phyloP scores from a whole-genome alignment of 2,329 filamentous ascomycete species.

The Cladophialophora yegresii region DNA sequence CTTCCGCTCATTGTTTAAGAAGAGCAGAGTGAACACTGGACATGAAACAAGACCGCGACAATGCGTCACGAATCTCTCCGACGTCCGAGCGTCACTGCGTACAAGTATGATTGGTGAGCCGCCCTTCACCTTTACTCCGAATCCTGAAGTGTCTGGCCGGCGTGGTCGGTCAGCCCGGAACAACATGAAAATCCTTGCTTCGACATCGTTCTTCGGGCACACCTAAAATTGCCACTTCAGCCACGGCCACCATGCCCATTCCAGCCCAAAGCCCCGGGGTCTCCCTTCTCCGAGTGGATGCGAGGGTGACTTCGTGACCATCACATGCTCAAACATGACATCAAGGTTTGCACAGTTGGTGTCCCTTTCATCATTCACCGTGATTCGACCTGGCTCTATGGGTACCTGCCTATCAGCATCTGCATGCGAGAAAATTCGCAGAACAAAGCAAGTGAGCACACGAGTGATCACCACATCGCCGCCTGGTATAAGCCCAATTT shows the following conservation, averaged over 20 bases:
- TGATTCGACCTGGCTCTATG: background rate
- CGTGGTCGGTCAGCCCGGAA: background rate
- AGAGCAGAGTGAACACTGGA: background rate
- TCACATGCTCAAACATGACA: slow-evolving; percentile 12
- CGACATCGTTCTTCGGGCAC: background rate
- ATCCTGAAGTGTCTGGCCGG: slow-evolving; percentile 3
- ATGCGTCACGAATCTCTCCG: background rate
- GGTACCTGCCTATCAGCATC: slow-evolving; percentile 18
- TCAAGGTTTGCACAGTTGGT: background rate
- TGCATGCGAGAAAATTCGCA: slow-evolving; percentile 11
- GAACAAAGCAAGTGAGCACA: slow-evolving; percentile 29
- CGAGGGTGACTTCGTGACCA: slow-evolving; percentile 10
- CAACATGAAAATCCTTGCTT: slow-evolving; percentile 1
- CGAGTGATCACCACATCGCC: slow-evolving; percentile 18
- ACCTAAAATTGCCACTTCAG: slow-evolving; percentile 6
- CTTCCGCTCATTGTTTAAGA: background rate
- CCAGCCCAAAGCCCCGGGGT: slow-evolving; percentile 6
- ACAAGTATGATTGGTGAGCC: no score
- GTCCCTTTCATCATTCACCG: background rate
- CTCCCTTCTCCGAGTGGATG: background rate
- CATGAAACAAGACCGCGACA: background rate
- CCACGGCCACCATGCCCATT: slow-evolving; percentile 10
- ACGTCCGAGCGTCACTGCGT: background rate
- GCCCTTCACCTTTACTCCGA: background rate
- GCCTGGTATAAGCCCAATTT: slow-evolving; percentile 11